phyloP scores from a whole-genome alignment of 352 stramenopile species.

The Phytophthora sp. region DNA sequence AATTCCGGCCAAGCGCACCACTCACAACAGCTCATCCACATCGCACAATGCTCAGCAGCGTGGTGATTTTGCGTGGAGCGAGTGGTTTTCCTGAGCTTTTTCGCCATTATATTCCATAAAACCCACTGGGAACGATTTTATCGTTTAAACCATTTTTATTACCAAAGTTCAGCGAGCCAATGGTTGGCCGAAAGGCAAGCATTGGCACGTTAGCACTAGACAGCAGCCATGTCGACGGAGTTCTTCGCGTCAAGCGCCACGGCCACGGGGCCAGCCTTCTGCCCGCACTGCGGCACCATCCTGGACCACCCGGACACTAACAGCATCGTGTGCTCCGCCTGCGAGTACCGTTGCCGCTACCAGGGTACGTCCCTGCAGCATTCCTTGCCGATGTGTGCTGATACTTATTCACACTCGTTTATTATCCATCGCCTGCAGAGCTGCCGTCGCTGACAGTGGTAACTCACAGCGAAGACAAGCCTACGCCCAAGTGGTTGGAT shows the following conservation, averaged over 20 bases:
- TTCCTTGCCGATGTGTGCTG: neutral
- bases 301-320: constrained; percentile 88
- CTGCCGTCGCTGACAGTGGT: constrained; percentile 80
- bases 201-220: constrained; percentile 14
- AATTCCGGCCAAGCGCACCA: constrained; percentile 60
- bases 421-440: constrained; percentile 45
- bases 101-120: too few relatives aligned
- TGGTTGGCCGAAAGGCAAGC: neutral
- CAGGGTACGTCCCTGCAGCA: constrained; percentile 49
- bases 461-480: constrained; percentile 80
- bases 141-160: too few relatives aligned
- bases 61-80: constrained; percentile 70
- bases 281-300: constrained; percentile 88
- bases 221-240: constrained; percentile 48
- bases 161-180: neutral
- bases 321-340: constrained; percentile 87
- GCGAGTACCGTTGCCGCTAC: constrained; percentile 86
- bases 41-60: constrained; percentile 52
- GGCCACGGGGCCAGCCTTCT: constrained; percentile 84
- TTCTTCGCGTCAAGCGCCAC: constrained; percentile 72
- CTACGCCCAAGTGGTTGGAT: constrained; percentile 82
- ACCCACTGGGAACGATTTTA: too few relatives aligned
- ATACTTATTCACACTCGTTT: constrained; percentile 5
- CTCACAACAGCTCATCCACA: constrained; percentile 26
- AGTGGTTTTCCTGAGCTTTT: constrained; percentile 85